Evolutionary conservation across 1,284 basidiomycete species (phyloP), one percentile per base, ranked within the genome.

Genomic region (Mycosarcoma mackinlayi): DNA sequence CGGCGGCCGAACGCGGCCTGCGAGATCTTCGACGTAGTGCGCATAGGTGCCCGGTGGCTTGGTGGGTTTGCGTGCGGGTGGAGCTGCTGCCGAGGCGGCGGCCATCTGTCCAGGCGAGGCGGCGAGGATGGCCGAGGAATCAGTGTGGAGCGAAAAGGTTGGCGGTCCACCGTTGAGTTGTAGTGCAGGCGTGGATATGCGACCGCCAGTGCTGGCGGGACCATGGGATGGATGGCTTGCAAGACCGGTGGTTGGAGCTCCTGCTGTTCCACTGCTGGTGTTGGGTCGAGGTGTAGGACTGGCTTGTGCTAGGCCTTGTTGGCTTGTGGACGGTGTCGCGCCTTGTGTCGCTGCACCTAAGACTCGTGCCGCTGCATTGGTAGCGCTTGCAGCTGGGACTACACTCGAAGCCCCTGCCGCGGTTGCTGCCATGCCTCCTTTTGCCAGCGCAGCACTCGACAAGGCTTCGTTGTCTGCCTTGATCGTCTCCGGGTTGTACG

Each of bases 31-130:
- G 24, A 73, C 64, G 42, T 68, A 73, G 57, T 73, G 70, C 6
- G 70, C 70, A 24, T 73, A 73, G 1, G 70, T 73, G 3, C 56
- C 33, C 0, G 70, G 70, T 8, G 70, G 70, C 35, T 73, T 73
- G 39, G 57, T 56, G 0, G 60, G 52, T 50, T 56, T 60, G 8
- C 54, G 54, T n/a, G 63, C 55, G 0, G 67, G 62, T 0, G 62
- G 57, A 4, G 61, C 67, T 3, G 67, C 55, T 0, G 67, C 61
- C 2, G 61, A 53, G 1, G 57, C 44, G 4, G 61, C 62, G 6
- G 67, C 67, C 10, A 65, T 21, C 27, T 64, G 61, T 3, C 61
- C 67, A 4, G 61, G 61, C 11, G 63, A 64, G 4, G 60, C 61
- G 10, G 60, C 67, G 2, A 70, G 46, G 39, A 70, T 59, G 23